Base-by-base conservation (phyloP, 768 basidiomycete species). In the Melanogaster broomeanus region DNA sequence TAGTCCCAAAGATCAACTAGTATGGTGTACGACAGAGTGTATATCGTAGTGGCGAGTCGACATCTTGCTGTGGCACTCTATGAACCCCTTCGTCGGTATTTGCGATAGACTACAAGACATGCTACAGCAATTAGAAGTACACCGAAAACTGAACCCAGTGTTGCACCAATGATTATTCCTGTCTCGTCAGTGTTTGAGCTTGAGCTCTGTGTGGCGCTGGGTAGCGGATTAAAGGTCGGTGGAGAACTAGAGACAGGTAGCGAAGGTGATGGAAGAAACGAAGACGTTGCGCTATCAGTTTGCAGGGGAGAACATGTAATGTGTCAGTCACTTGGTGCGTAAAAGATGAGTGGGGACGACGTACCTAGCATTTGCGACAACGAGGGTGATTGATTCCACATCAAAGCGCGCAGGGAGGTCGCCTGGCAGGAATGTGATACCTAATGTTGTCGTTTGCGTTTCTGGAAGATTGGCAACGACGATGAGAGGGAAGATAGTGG, bases 381-480 rank as follows among this genome's bases (percentile, higher is more conserved):
- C 66, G 49, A 79, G 59, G 2, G 61, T 63, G 19, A 80, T 69
- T 7, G 55, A 60, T 22, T 68, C 68, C 24, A 80, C 64, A 49
- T 75, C 75, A 35, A 79, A 64, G 42, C 62, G 68, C 8, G 73
- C 51, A 31, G 63, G 59, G 27, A 49, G 41, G 19, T 57, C 42
- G 6, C 45, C 62, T 13, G 63, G 64, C 7, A 74, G 43, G 52
- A 72, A 77, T 1, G 75, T 77, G 50, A 83, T 52, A 7, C 71
- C 68, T 0, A 83, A 61, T 0, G 72, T 74, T 0, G 78, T 77
- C 15, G 68, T 67, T 18, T 71, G 68, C 9, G 69, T 60, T 52
- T 74, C 73, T 0, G 62, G 66, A 15, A 83, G 69, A 37, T 75
- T 58, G 1, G 78, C 58, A 21, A 78, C 67, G 24, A 66, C 59